Percentiles rank a stretch among this genome's conserved stretches.
These are phyloP conservation scores for Saitozyma sp. DNA, from an alignment of 768 basidiomycete genomes.

Conservation along the genomic window DNA sequence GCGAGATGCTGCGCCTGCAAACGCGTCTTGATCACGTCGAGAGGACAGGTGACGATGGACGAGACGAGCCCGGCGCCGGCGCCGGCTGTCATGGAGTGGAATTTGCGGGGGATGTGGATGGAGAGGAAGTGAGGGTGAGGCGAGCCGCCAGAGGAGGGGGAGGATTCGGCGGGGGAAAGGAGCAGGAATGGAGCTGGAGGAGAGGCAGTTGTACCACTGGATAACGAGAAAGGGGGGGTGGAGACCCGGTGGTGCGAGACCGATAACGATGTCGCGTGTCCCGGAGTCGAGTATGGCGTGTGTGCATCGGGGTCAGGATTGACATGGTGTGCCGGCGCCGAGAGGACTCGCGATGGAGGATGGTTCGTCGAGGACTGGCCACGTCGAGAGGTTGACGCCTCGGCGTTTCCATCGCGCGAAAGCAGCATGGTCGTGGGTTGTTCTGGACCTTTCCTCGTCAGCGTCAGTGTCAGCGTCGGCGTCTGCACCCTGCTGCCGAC, in stretches of 20 bases:
- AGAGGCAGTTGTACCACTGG: neutral
- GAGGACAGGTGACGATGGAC: slow-evolving; percentile 89
- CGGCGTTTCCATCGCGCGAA: slow-evolving; percentile 29
- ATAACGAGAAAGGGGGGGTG: slow-evolving; percentile 5
- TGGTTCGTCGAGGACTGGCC: neutral
- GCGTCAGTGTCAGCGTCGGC: too few relatives aligned
- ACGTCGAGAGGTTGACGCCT: slow-evolving; percentile 19
- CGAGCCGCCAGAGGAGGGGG: neutral
- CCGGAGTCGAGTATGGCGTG: neutral
- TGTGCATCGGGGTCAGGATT: neutral
- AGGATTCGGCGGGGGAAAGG: neutral
- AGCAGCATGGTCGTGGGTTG: neutral
- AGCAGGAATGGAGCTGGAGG: slow-evolving; percentile 3
- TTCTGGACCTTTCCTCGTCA: too few relatives aligned
- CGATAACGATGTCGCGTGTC: neutral
- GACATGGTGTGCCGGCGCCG: neutral
- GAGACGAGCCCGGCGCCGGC: slow-evolving; percentile 93
- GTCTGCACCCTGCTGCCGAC: too few relatives aligned
- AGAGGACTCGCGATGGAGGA: neutral
- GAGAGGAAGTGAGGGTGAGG: too few relatives aligned
- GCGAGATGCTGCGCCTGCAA: slow-evolving; percentile 86
- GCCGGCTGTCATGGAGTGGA: slow-evolving; percentile 65
- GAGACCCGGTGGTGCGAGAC: slow-evolving; percentile 4
- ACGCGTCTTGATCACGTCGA: slow-evolving; percentile 97
- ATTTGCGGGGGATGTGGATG: slow-evolving; percentile 32